phyloP scores from a whole-genome alignment of 768 basidiomycete species.

The Clitopilus hobsonii region DNA sequence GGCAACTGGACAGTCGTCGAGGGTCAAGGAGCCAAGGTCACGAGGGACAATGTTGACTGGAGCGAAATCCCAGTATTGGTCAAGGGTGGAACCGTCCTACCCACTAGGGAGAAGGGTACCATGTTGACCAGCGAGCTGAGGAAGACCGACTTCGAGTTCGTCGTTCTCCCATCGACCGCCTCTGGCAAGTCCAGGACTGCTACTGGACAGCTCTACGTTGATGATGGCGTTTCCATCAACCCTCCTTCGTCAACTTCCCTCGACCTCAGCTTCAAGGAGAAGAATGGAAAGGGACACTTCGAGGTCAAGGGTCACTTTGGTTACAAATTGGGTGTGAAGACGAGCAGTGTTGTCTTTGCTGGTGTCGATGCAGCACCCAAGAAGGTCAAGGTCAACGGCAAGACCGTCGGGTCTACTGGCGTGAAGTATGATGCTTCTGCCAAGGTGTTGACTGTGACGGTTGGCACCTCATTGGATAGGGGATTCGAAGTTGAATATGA shows the following conservation, averaged over 20 bases:
- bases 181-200: constrained; percentile 42
- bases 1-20: constrained; percentile 39
- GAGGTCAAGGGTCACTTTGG: constrained; percentile 32
- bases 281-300: constrained; percentile 17
- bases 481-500: constrained; percentile 18
- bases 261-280: constrained; percentile 22
- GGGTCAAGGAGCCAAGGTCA: constrained; percentile 41
- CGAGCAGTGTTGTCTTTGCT: constrained; percentile 32
- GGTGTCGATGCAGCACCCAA: constrained; percentile 25
- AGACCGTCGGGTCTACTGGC: constrained; percentile 11
- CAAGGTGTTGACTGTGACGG: constrained; percentile 39
- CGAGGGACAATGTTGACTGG: constrained; percentile 42
- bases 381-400: constrained; percentile 24
- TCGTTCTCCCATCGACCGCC: constrained; percentile 44
- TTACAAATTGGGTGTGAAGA: constrained; percentile 31
- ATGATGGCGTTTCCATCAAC: constrained; percentile 55
- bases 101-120: constrained; percentile 47
- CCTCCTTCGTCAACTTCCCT: constrained; percentile 27
- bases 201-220: constrained; percentile 50
- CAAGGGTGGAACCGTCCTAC: constrained; percentile 53
- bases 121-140: constrained; percentile 60
- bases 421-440: constrained; percentile 29
- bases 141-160: constrained; percentile 52
- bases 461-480: constrained; percentile 30
- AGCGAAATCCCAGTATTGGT: constrained; percentile 62